phyloP scores from a whole-genome alignment of 345 rosid species.

The Triadica sebifera region DNA sequence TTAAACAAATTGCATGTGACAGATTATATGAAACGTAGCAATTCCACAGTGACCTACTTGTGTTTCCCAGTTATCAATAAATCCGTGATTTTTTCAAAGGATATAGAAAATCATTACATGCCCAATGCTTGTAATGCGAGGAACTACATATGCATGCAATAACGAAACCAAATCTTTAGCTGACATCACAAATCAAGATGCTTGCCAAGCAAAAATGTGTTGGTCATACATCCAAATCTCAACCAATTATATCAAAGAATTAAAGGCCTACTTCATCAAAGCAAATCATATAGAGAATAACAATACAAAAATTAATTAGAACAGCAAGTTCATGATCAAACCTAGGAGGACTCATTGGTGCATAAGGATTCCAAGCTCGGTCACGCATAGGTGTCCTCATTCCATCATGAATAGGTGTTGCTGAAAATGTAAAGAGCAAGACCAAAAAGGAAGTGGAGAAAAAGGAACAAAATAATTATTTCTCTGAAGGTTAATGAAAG shows the following conservation, averaged over 20 bases:
- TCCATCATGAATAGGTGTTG: conserved; percentile 97
- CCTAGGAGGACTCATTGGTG: conserved; percentile 98
- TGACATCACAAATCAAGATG: background rate
- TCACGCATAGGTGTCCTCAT: conserved; percentile 98
- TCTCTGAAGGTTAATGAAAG: background rate
- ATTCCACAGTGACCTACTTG: background rate
- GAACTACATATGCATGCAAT: background rate
- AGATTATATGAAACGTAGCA: background rate
- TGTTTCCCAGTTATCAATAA: background rate
- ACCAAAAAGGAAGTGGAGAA: conserved; percentile 1
- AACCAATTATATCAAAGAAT: background rate
- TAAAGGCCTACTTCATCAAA: background rate
- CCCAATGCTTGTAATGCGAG: background rate
- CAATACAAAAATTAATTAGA: background rate
- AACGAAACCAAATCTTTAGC: background rate
- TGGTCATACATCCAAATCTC: background rate
- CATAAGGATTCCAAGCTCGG: conserved; percentile 94
- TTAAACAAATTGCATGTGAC: background rate
- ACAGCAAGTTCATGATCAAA: conserved; percentile 26
- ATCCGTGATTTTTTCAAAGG: background rate
- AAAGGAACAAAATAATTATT: background rate
- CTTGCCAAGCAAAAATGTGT: background rate
- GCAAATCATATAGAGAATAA: background rate
- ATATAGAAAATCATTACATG: background rate
- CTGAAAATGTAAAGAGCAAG: conserved; percentile 34